Evolutionary conservation across 805 yeast genomes (phyloP), one percentile per base, ranked within the genome.

Genomic region (Tetrapisispora pingtungensis): DNA sequence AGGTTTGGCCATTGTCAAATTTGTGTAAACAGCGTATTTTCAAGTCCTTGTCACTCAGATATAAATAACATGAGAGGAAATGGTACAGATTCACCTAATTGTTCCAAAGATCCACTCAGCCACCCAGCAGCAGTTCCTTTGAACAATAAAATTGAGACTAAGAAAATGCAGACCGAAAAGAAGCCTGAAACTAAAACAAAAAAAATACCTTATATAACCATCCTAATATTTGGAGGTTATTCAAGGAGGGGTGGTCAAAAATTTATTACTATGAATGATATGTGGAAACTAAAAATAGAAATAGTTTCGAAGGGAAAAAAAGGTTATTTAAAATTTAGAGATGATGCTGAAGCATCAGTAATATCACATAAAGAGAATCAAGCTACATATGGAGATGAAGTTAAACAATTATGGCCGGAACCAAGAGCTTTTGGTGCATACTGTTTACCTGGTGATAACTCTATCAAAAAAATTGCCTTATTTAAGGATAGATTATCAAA

Each of bases 211-310:
- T 19, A 22, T 14, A 30, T 42, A 14, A 36, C 45, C 2, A 30
- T 42, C 4, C 19, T 68, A 31, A 63, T 74, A 5, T 69, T 72
- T 66, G 80, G 80, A 14, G 80, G 81, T 0, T 75, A 70, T 53
- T 61, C 59, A 35, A 57, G 61, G 37, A 50, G 52, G 1, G 53
- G 53, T 5, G 52, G 49, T 26, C 56, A 61, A 22, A 18, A 24
- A 7, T 68, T 57, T 39, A 61, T 60, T 34, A 64, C 71, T 1
- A 52, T 67, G 46, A 54, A 61, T 31, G 74, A 69, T 50, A 40
- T 69, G 26, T 69, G 74, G 74, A 64, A 62, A 46, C 58, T 70
- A 14, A 71, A 69, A 33, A 49, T 70, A 3, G 61, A 68, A 1
- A 59, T 73, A 35, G 46, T 57, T 33, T 52, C 66, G 53, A 47